Percentiles rank a stretch among this genome's conserved stretches.
Conservation (phyloP, 371 early-diverging fungal species). For the Globomyces sp. region DNA sequence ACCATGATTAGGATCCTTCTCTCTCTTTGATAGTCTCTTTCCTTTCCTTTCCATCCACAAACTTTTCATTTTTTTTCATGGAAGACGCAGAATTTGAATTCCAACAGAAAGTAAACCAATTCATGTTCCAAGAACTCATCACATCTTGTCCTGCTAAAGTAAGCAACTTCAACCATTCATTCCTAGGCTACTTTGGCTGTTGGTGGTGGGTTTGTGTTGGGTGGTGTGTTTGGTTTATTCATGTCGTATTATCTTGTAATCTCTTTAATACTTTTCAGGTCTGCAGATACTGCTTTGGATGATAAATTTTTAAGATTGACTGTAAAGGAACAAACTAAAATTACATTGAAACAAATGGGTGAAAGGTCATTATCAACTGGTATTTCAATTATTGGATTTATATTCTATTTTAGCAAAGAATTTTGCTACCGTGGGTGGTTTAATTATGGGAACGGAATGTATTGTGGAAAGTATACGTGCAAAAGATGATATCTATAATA, state of each 20-base stretch:
- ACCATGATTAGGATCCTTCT: too few relatives aligned
- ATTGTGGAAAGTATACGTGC: slow-evolving; percentile 90
- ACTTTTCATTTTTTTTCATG: background rate
- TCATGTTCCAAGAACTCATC: slow-evolving; percentile 1
- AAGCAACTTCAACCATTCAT: too few relatives aligned
- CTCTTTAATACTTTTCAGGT: background rate
- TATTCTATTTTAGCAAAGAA: slow-evolving; percentile 60
- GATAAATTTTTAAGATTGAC: slow-evolving; percentile 24
- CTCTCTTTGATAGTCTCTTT: background rate
- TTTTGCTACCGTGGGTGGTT: slow-evolving; percentile 89
- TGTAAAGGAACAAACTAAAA: slow-evolving; percentile 74
- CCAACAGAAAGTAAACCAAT: slow-evolving; percentile 6
- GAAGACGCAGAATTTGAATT: slow-evolving; percentile 5
- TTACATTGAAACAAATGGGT: slow-evolving; percentile 86
- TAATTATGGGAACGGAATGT: slow-evolving; percentile 91
- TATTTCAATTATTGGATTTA: slow-evolving; percentile 51
- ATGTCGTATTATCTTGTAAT: slow-evolving; percentile 55
- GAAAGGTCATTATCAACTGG: slow-evolving; percentile 48
- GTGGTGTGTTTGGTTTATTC: slow-evolving; percentile 89
- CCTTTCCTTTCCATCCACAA: background rate
- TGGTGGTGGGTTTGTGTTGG: slow-evolving; percentile 77
- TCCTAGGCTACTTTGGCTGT: background rate
- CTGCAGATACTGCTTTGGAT: slow-evolving; percentile 5
- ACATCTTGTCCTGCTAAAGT: slow-evolving; percentile 4
- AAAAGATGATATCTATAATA: slow-evolving; percentile 90